Conservation (phyloP, 73 alveolate species). For the Paramecium primaurelia region DNA sequence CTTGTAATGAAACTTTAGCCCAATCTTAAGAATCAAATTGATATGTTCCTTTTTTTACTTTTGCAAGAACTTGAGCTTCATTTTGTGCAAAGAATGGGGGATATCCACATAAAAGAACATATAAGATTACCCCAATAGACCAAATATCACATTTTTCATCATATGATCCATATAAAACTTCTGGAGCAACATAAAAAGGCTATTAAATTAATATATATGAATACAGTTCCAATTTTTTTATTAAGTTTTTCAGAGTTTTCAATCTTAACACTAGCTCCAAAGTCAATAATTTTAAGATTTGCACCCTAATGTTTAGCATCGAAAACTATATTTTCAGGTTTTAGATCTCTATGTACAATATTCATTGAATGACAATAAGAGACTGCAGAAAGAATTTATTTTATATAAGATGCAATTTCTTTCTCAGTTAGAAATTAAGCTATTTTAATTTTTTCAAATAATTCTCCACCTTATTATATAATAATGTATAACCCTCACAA, state of each 20-base stretch:
- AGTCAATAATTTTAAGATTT: constrained; percentile 82
- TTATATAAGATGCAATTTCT: constrained; percentile 67
- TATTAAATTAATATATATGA: not conserved
- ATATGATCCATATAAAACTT: constrained; percentile 58
- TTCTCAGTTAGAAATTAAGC: constrained; percentile 71
- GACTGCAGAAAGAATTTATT: constrained; percentile 77
- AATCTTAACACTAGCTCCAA: constrained; percentile 77
- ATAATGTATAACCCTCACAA: constrained; percentile 13
- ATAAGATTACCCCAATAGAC: constrained; percentile 67
- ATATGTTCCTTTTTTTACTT: constrained; percentile 38
- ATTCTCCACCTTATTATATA: constrained; percentile 58
- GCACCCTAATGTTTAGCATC: constrained; percentile 75
- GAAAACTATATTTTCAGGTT: constrained; percentile 90
- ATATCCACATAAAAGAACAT: constrained; percentile 63
- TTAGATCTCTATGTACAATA: constrained; percentile 92
- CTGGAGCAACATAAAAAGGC: constrained; percentile 72
- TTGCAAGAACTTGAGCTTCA: constrained; percentile 40
- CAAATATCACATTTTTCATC: constrained; percentile 73
- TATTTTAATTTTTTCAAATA: constrained; percentile 68
- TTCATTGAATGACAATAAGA: constrained; percentile 88
- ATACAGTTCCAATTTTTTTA: constrained; percentile 56
- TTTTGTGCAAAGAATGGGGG: constrained; percentile 63
- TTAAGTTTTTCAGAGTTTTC: constrained; percentile 30
- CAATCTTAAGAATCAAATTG: constrained; percentile 40
- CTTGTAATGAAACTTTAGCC: constrained; percentile 49